Percentiles rank a stretch among this genome's conserved stretches.
Conservation (phyloP, 495 filamentous ascomycete species). For the Letharia columbiana region DNA sequence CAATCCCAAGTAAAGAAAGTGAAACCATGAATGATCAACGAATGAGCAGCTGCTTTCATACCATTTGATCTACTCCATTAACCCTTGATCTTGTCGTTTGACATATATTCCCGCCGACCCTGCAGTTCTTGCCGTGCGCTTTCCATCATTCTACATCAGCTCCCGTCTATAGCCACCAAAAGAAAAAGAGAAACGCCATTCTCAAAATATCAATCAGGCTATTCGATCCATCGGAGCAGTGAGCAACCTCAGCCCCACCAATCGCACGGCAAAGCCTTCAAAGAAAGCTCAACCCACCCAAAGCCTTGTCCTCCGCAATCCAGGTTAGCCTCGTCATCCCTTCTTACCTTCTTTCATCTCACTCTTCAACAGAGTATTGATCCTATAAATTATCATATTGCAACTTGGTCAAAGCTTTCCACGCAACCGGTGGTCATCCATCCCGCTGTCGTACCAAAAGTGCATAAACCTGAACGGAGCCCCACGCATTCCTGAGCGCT, state of each 20-base stretch:
- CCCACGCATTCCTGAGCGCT: slow-evolving; percentile 16
- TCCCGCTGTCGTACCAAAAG: not conserved
- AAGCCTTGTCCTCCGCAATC: slow-evolving; percentile 7
- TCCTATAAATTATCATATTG: too few species aligned
- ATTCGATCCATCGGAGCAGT: not conserved
- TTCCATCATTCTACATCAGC: slow-evolving; percentile 20
- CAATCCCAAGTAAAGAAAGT: not conserved
- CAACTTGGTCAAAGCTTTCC: slow-evolving; percentile 6
- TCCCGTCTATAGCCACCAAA: slow-evolving; percentile 11
- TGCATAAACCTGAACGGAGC: slow-evolving; percentile 4
- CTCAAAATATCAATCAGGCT: not conserved
- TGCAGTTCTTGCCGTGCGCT: slow-evolving; percentile 21
- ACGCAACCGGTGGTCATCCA: not conserved
- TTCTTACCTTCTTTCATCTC: not conserved
- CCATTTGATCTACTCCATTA: slow-evolving; percentile 10
- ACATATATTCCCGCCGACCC: slow-evolving; percentile 22
- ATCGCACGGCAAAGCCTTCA: not conserved
- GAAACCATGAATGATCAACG: slow-evolving; percentile 21
- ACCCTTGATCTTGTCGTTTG: slow-evolving; percentile 17
- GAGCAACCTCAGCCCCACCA: slow-evolving; percentile 6
- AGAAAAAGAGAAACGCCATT: not conserved
- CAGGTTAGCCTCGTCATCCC: not conserved
- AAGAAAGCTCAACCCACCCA: not conserved
- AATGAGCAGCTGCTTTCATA: slow-evolving; percentile 20
- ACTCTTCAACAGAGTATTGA: not conserved